Percentiles rank a stretch among this genome's conserved stretches.
These are phyloP conservation scores for Aspergillus chevalieri DNA, from an alignment of 2,329 filamentous ascomycete species.

Conservation along the genomic window DNA sequence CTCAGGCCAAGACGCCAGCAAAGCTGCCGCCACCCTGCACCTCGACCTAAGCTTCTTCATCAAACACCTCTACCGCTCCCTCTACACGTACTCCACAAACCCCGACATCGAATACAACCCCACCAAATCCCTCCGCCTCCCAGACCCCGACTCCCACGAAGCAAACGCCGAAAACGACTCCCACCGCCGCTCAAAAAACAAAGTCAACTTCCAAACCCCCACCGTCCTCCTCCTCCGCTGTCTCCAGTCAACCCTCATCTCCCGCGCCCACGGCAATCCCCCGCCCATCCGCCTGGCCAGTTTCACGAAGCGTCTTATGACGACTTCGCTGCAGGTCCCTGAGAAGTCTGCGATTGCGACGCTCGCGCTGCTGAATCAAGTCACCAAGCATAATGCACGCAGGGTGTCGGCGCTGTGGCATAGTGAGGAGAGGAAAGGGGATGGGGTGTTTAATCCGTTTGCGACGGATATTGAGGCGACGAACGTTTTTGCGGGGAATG, in stretches of 20 bases:
- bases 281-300: slow-evolving; percentile 82
- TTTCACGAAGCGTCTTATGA: slow-evolving; percentile 87
- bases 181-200: slow-evolving; percentile 48
- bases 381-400: slow-evolving; percentile 72
- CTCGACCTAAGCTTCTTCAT: slow-evolving; percentile 95
- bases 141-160: slow-evolving; percentile 54
- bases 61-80: slow-evolving; percentile 81
- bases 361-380: slow-evolving; percentile 68
- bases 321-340: slow-evolving; percentile 73
- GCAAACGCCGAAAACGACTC: slow-evolving; percentile 13
- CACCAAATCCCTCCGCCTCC: slow-evolving; percentile 63
- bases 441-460: slow-evolving; percentile 74
- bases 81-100: slow-evolving; percentile 72
- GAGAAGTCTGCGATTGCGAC: slow-evolving; percentile 83
- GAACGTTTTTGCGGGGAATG: slow-evolving; percentile 82
- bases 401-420: slow-evolving; percentile 87
- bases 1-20: slow-evolving; percentile 85
- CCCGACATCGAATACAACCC: slow-evolving; percentile 78
- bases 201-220: slow-evolving; percentile 90
- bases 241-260: slow-evolving; percentile 73
- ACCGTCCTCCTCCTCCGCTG: slow-evolving; percentile 87
- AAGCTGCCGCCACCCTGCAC: slow-evolving; percentile 71
- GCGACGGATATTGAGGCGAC: slow-evolving; percentile 71
- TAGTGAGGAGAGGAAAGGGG: slow-evolving; percentile 86
- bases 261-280: slow-evolving; percentile 65